Evolutionary conservation across 768 basidiomycete genomes (phyloP).

Genomic region (Leccinum arenicola): DNA sequence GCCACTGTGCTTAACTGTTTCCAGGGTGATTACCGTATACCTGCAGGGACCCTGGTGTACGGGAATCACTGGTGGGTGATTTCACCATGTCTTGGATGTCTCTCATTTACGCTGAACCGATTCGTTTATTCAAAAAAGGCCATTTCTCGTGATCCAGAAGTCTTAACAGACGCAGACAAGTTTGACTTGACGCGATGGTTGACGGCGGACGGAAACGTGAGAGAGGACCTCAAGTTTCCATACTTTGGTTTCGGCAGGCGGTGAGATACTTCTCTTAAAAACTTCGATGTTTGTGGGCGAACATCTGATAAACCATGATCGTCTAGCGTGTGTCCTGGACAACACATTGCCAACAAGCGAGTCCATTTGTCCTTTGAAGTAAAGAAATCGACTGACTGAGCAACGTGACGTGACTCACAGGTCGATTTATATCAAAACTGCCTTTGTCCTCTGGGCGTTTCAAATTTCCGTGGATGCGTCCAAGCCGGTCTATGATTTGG

Average conservation of each 20-base stretch:
- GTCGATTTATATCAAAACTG: constrained; percentile 19
- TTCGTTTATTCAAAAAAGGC: constrained; percentile 19
- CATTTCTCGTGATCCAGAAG: constrained; percentile 36
- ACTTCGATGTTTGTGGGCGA: not conserved
- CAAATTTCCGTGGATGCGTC: constrained; percentile 42
- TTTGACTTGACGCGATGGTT: constrained; percentile 38
- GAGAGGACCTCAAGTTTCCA: constrained; percentile 47
- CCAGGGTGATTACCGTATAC: constrained; percentile 17
- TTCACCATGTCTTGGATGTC: not conserved
- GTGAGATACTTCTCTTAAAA: constrained; percentile 5
- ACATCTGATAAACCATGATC: not conserved
- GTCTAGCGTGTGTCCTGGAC: constrained; percentile 55
- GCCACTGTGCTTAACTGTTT: not conserved
- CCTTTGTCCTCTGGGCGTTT: constrained; percentile 62
- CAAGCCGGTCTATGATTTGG: constrained; percentile 52
- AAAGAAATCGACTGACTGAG: not conserved
- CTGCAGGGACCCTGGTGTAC: constrained; percentile 14
- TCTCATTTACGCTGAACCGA: not conserved
- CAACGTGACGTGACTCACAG: constrained; percentile 7
- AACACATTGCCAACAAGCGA: constrained; percentile 47
- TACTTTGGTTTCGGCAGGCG: constrained; percentile 50
- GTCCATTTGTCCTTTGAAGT: constrained; percentile 2
- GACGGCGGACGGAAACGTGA: constrained; percentile 20
- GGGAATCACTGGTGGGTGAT: constrained; percentile 17
- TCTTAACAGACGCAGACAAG: constrained; percentile 33